A percentile compares a stretch with the other conserved stretches of the same genome.
Evolutionary conservation across 257 asterid genomes (phyloP).

Genomic region (Solanum sitiens): DNA sequence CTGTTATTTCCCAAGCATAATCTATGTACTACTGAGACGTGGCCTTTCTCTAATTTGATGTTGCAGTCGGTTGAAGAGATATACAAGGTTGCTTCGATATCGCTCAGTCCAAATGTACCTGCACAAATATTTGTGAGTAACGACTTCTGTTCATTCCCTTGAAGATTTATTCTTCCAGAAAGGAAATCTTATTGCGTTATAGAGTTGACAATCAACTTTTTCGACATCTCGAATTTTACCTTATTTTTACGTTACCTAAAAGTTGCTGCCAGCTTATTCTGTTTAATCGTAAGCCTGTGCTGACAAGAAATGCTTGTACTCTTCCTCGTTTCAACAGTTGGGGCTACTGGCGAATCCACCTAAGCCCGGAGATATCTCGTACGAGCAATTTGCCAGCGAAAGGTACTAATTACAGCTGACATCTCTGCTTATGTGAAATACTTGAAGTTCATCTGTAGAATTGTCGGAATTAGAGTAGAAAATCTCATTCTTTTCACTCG

Average conservation of each 20-base stretch:
- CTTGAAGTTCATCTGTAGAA: neutral
- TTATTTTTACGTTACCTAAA: neutral
- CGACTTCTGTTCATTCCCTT: neutral
- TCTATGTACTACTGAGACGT: neutral
- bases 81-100: conserved; percentile 89
- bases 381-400: conserved; percentile 57
- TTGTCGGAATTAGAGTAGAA: neutral
- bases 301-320: neutral
- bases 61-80: conserved; percentile 93
- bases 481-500: neutral
- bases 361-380: conserved; percentile 86
- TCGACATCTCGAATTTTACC: neutral
- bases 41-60: neutral
- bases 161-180: neutral
- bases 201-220: neutral
- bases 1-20: neutral
- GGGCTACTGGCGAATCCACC: conserved; percentile 92
- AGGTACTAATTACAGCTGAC: conserved; percentile 32
- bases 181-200: neutral
- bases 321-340: conserved; percentile 34
- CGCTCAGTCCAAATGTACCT: conserved; percentile 95
- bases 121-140: conserved; percentile 88
- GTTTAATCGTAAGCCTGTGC: neutral
- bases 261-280: neutral
- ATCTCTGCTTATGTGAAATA: neutral